These are phyloP conservation scores for Cladophialophora yegresii DNA, from an alignment of 2,329 filamentous ascomycete species.

Conservation along the genomic window DNA sequence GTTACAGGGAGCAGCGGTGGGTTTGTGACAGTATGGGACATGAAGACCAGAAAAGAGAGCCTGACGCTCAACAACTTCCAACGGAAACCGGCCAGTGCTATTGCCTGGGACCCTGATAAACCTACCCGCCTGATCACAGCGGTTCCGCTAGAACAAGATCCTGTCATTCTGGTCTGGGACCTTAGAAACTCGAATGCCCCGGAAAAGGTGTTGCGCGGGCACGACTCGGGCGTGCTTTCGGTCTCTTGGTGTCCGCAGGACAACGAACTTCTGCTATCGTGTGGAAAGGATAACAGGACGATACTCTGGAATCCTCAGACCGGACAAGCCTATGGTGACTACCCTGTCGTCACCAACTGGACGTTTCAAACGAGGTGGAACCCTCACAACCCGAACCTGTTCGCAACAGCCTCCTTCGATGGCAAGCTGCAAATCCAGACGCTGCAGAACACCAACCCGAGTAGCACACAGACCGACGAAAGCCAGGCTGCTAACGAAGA, in stretches of 20 bases:
- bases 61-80: constrained; percentile 87
- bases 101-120: constrained; percentile 91
- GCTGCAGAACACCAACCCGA: constrained; percentile 85
- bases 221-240: constrained; percentile 90
- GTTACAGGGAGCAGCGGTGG: constrained; percentile 91
- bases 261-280: constrained; percentile 82
- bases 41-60: constrained; percentile 97
- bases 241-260: constrained; percentile 95
- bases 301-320: constrained; percentile 96
- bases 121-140: constrained; percentile 91
- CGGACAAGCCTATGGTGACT: constrained; percentile 83
- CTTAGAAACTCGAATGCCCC: constrained; percentile 93
- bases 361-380: constrained; percentile 95
- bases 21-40: constrained; percentile 97
- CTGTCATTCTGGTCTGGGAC: constrained; percentile 91
- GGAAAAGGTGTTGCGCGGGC: constrained; percentile 80
- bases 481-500: constrained; percentile 77
- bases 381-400: constrained; percentile 85
- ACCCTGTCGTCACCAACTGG: constrained; percentile 98
- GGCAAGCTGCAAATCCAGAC: constrained; percentile 94
- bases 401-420: constrained; percentile 94
- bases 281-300: constrained; percentile 94
- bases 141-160: constrained; percentile 83
- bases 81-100: constrained; percentile 88
- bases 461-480: constrained; percentile 67